Percentiles rank a stretch among this genome's conserved stretches.
Evolutionary conservation across 225 moss, liverwort and hornwort species (phyloP).

Genomic region (Bryum argenteum): DNA sequence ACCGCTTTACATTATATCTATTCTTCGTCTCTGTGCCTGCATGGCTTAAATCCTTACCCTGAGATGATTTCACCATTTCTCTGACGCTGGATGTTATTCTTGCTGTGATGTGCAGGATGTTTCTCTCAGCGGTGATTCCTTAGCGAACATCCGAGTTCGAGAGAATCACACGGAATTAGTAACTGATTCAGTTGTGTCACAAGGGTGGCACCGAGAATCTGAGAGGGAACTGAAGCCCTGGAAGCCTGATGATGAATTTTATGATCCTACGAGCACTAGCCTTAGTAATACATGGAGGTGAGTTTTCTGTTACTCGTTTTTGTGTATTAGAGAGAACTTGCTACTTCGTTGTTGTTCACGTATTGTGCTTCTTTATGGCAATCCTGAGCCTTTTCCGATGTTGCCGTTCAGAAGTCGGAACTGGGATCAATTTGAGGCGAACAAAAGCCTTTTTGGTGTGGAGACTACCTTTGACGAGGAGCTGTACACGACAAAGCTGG

Average conservation of each 20-base stretch:
- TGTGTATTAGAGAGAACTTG: not conserved
- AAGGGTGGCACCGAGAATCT: slow-evolving; percentile 72
- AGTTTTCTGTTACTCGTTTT: slow-evolving; percentile 23
- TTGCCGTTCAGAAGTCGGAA: slow-evolving; percentile 41
- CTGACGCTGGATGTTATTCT: not conserved
- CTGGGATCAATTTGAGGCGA: slow-evolving; percentile 96
- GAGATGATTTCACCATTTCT: not conserved
- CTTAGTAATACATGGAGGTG: slow-evolving; percentile 54
- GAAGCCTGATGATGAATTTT: slow-evolving; percentile 80
- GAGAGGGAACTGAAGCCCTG: slow-evolving; percentile 87
- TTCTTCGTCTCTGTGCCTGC: not conserved
- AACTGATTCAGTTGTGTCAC: slow-evolving; percentile 69
- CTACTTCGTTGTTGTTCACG: not conserved
- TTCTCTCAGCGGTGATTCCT: slow-evolving; percentile 56
- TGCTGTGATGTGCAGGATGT: slow-evolving; percentile 62
- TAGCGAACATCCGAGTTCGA: slow-evolving; percentile 59
- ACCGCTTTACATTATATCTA: not conserved
- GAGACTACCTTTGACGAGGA: slow-evolving; percentile 94
- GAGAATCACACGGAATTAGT: slow-evolving; percentile 73
- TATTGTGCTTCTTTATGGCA: not conserved
- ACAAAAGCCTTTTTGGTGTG: slow-evolving; percentile 88
- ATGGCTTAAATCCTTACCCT: not conserved
- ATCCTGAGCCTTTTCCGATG: not conserved
- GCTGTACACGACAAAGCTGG: slow-evolving; percentile 86
- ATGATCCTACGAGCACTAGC: slow-evolving; percentile 35